phyloP scores from a whole-genome alignment of 208 protist genomes.

The Wallacemonas sp. region DNA sequence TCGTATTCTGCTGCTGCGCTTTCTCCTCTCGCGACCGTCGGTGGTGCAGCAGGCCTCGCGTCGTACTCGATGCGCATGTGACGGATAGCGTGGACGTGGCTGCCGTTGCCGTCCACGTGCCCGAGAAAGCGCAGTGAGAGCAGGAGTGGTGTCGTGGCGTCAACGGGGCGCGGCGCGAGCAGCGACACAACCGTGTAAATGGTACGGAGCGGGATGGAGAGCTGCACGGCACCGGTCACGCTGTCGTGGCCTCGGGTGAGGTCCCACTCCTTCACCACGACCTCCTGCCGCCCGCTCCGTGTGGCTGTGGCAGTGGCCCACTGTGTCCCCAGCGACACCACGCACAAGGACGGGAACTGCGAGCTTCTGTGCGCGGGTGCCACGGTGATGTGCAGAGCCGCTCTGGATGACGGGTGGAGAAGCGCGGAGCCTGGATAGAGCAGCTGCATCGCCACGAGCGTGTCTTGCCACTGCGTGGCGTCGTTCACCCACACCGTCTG shows the following conservation, averaged over 20 bases:
- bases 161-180: slow-evolving; percentile 20
- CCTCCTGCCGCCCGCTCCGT: no score
- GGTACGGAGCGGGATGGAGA: slow-evolving; percentile 42
- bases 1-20: no score
- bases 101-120: slow-evolving; percentile 46
- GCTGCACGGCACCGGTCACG: background rate
- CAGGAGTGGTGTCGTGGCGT: slow-evolving; percentile 34
- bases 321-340: slow-evolving; percentile 52
- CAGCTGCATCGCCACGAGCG: slow-evolving; percentile 53
- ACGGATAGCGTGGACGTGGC: slow-evolving; percentile 54
- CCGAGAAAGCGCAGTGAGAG: slow-evolving; percentile 62
- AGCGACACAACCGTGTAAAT: slow-evolving; percentile 56
- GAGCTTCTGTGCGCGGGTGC: slow-evolving; percentile 26
- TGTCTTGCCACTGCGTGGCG: slow-evolving; percentile 37
- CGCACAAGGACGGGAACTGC: slow-evolving; percentile 57
- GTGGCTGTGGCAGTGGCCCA: no score
- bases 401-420: slow-evolving; percentile 32
- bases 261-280: slow-evolving; percentile 51
- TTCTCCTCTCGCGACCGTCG: no score
- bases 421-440: slow-evolving; percentile 26
- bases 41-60: background rate
- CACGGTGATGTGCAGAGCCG: slow-evolving; percentile 36
- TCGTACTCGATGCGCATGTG: slow-evolving; percentile 45
- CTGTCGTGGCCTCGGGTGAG: slow-evolving; percentile 15
- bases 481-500: slow-evolving; percentile 41